Evolutionary conservation across 2,329 filamentous ascomycete genomes (phyloP).

Genomic region (Cladophialophora chaetospira): DNA sequence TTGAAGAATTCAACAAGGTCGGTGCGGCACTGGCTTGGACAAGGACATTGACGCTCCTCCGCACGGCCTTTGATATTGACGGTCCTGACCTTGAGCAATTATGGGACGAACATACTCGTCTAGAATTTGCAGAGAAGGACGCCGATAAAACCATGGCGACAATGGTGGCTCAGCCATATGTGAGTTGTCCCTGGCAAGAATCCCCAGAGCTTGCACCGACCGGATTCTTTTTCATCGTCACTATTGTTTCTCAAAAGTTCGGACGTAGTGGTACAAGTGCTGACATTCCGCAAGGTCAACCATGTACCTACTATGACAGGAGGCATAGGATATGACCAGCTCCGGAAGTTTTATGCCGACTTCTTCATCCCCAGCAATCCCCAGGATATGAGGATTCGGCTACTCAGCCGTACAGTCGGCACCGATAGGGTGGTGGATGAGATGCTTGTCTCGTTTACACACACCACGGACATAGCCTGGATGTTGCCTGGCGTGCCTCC

Average conservation of each 20-base stretch:
- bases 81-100: conserved; percentile 41
- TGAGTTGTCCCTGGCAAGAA: too few relatives aligned
- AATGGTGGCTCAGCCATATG: conserved; percentile 34
- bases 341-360: conserved; percentile 57
- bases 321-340: conserved; percentile 44
- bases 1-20: conserved; percentile 67
- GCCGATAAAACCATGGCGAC: conserved; percentile 39
- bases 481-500: conserved; percentile 60
- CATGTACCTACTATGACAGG: conserved; percentile 45
- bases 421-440: conserved; percentile 64
- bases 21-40: conserved; percentile 68
- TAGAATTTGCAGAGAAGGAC: conserved; percentile 36
- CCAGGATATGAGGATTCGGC: conserved; percentile 53
- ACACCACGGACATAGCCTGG: conserved; percentile 60
- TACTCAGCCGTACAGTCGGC: conserved; percentile 61
- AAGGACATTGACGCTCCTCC: conserved; percentile 62
- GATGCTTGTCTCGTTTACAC: conserved; percentile 58
- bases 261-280: too few relatives aligned
- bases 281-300: too few relatives aligned
- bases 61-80: conserved; percentile 58
- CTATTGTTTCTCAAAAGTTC: too few relatives aligned
- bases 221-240: too few relatives aligned
- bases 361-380: conserved; percentile 58
- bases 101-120: conserved; percentile 43
- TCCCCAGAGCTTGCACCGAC: too few relatives aligned